Percentiles rank a stretch among this genome's conserved stretches.
phyloP scores from a whole-genome alignment of 768 basidiomycete species.

The Lactifluus piperatus region DNA sequence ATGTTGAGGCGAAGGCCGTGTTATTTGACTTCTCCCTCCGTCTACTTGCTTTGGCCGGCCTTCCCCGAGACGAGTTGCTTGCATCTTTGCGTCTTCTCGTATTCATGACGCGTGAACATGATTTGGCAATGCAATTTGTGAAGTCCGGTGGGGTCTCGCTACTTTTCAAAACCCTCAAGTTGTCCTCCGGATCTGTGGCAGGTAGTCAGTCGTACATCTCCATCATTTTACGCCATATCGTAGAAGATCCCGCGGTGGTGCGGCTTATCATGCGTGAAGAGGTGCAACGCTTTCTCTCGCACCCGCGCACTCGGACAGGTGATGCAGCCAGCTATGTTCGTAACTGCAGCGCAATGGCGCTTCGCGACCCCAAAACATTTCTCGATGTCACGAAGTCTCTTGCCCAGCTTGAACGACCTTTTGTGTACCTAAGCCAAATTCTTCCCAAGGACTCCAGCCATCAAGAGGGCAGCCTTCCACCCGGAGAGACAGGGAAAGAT shows the following conservation, averaged over 20 bases:
- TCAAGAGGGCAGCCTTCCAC: not conserved
- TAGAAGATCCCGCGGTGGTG: slow-evolving; percentile 66
- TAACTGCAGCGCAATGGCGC: slow-evolving; percentile 65
- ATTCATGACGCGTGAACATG: slow-evolving; percentile 68
- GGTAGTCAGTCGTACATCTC: slow-evolving; percentile 78
- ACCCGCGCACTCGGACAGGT: slow-evolving; percentile 56
- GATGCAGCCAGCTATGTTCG: slow-evolving; percentile 71
- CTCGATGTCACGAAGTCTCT: slow-evolving; percentile 60
- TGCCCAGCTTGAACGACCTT: slow-evolving; percentile 67
- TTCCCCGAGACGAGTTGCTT: slow-evolving; percentile 75
- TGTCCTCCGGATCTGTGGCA: slow-evolving; percentile 39
- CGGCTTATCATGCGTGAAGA: slow-evolving; percentile 73
- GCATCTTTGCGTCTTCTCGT: slow-evolving; percentile 78
- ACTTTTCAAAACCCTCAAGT: slow-evolving; percentile 61
- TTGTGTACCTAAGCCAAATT: slow-evolving; percentile 26
- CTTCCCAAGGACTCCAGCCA: slow-evolving; percentile 20
- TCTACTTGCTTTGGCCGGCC: slow-evolving; percentile 51
- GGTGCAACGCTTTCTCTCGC: slow-evolving; percentile 70
- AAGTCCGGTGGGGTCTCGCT: slow-evolving; percentile 50
- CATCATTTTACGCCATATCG: slow-evolving; percentile 84
- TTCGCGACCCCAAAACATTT: slow-evolving; percentile 74
- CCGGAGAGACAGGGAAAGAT: slow-evolving; percentile 18
- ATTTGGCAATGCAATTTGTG: slow-evolving; percentile 57
- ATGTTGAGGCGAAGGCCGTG: slow-evolving; percentile 49
- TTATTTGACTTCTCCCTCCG: slow-evolving; percentile 73